Evolutionary conservation across 192 early-diverging fungal species (phyloP).

Genomic region (Podila clonocystis): DNA sequence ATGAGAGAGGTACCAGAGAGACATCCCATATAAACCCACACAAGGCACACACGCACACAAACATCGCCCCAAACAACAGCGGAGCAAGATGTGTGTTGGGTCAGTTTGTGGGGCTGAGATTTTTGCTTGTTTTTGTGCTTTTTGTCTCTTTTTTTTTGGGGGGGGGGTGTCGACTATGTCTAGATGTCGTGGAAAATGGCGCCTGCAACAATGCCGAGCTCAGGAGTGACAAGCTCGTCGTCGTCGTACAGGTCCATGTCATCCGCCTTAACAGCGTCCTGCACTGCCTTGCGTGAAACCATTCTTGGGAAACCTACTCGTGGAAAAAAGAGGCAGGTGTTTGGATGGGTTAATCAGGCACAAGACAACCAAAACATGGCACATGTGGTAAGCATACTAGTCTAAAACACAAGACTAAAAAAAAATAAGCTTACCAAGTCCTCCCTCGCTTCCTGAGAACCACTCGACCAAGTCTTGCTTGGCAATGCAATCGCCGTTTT

Average conservation of each 20-base stretch:
- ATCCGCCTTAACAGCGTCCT: slow-evolving; percentile 24
- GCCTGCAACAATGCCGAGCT: slow-evolving; percentile 37
- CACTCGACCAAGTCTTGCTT: slow-evolving; percentile 46
- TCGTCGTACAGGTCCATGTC: slow-evolving; percentile 22
- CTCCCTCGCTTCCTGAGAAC: slow-evolving; percentile 50
- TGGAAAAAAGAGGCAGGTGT: neutral
- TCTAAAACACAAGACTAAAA: neutral
- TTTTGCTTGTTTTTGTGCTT: neutral
- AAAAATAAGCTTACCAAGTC: slow-evolving; percentile 25
- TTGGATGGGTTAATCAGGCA: neutral
- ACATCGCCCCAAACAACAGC: too few relatives aligned
- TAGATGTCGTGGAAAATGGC: slow-evolving; percentile 44
- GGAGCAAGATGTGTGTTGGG: too few relatives aligned
- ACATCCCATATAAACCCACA: too few relatives aligned
- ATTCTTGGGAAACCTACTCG: slow-evolving; percentile 39
- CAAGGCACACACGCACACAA: too few relatives aligned
- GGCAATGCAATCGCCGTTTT: slow-evolving; percentile 34
- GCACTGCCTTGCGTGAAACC: slow-evolving; percentile 32
- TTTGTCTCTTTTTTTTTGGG: neutral
- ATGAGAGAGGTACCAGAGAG: too few relatives aligned
- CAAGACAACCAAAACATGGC: neutral
- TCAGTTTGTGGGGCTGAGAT: too few relatives aligned
- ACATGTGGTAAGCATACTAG: neutral
- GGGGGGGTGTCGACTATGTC: neutral
- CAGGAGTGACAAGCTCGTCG: slow-evolving; percentile 14